Conservation (phyloP, 805 yeast species). For the Suhomyces prunicola region DNA sequence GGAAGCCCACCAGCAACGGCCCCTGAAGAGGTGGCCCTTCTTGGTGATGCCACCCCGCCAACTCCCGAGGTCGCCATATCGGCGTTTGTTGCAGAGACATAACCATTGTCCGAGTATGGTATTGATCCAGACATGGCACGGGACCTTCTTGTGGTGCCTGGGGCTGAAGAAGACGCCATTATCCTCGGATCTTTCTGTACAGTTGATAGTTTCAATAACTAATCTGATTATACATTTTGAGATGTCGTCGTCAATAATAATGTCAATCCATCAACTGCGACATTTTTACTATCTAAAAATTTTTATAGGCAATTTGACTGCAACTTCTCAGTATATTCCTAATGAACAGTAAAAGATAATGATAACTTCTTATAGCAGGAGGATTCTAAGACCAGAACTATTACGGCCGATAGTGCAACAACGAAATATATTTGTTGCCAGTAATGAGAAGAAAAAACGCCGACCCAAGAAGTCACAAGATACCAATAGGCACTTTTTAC, state of each 20-base stretch:
- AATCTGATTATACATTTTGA: not conserved
- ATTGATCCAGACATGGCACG: conserved; percentile 15
- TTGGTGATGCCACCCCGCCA: conserved; percentile 11
- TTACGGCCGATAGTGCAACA: not conserved
- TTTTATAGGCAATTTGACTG: conserved; percentile 1
- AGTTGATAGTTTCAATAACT: not conserved
- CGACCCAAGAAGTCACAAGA: not conserved
- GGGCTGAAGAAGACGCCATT: conserved; percentile 1
- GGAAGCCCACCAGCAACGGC: conserved; percentile 10
- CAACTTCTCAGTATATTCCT: not conserved
- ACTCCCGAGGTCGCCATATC: conserved; percentile 15
- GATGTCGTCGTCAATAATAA: not conserved
- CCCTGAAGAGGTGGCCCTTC: conserved; percentile 8
- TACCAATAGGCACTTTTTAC: conserved; percentile 7
- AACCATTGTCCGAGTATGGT: conserved; percentile 18
- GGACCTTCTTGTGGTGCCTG: conserved; percentile 12
- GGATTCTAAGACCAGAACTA: not conserved
- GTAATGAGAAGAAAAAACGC: not conserved
- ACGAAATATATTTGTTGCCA: conserved; percentile 3
- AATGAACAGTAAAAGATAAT: not conserved
- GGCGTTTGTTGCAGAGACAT: conserved; percentile 23
- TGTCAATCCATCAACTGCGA: not conserved
- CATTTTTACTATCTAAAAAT: not conserved
- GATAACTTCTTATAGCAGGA: not conserved
- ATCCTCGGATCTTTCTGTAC: not conserved